Conservation (phyloP, 139 green algal genomes). For the Parachlorella kessleri region DNA sequence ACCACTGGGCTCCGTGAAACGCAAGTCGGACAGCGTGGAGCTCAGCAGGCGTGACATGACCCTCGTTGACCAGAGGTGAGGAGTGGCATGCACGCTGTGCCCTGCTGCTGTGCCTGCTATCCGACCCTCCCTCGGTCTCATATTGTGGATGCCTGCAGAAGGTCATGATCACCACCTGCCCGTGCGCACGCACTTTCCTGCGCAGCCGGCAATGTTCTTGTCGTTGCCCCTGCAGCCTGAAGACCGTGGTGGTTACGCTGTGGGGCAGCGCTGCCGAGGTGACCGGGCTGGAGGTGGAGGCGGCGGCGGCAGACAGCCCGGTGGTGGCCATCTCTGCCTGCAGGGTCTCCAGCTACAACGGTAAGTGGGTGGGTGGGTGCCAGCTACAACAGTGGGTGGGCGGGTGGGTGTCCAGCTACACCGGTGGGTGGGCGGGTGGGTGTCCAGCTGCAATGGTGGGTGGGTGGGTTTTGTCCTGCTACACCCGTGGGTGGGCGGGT, state of each 20-base stretch:
- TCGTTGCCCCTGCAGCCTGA: constrained; percentile 42
- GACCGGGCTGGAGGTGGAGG: constrained; percentile 51
- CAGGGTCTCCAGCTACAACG: constrained; percentile 72
- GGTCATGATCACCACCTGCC: no score
- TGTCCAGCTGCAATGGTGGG: no score
- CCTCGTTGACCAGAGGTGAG: constrained; percentile 62
- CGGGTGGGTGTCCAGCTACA: neutral
- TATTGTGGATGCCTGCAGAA: no score
- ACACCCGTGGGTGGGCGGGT: neutral
- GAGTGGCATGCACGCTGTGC: no score
- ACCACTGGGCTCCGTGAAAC: constrained; percentile 71
- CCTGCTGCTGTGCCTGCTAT: neutral
- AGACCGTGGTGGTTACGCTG: constrained; percentile 77
- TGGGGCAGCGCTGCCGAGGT: constrained; percentile 63
- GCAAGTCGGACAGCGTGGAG: constrained; percentile 82
- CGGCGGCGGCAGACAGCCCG: constrained; percentile 5
- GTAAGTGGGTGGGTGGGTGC: constrained; percentile 47
- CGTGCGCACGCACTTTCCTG: no score
- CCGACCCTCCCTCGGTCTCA: no score
- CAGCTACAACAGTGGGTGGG: no score
- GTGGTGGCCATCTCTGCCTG: constrained; percentile 53
- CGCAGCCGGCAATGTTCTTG: neutral
- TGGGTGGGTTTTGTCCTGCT: no score
- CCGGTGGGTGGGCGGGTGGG: neutral
- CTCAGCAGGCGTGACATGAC: constrained; percentile 74